Conservation (phyloP, 306 rosid species). For the Cicer bijugum region DNA sequence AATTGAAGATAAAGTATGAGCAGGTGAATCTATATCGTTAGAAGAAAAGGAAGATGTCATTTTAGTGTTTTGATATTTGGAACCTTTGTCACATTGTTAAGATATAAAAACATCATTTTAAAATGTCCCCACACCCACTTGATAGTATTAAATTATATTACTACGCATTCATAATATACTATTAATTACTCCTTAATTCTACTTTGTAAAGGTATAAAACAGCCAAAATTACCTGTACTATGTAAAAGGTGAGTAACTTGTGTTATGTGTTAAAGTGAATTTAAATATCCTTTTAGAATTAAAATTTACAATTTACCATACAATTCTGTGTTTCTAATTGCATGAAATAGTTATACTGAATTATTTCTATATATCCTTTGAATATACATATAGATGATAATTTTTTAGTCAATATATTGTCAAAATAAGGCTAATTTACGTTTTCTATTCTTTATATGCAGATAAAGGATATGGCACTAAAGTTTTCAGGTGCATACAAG, state of each 20-base stretch:
- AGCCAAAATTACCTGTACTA: slow-evolving; percentile 3
- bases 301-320: too few relatives aligned
- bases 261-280: too few relatives aligned
- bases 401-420: neutral
- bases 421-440: neutral
- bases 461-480: slow-evolving; percentile 92
- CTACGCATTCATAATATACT: neutral
- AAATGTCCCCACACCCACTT: slow-evolving; percentile 27
- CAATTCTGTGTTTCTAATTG: too few relatives aligned
- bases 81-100: slow-evolving; percentile 15
- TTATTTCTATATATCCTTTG: too few relatives aligned
- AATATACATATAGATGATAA: neutral
- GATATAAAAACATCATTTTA: slow-evolving; percentile 34
- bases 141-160: neutral
- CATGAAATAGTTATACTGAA: too few relatives aligned
- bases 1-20: slow-evolving; percentile 33
- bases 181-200: slow-evolving; percentile 23
- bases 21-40: slow-evolving; percentile 28
- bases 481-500: slow-evolving; percentile 78
- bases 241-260: neutral
- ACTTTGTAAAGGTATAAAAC: slow-evolving; percentile 26
- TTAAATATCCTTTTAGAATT: too few relatives aligned
- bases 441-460: slow-evolving; percentile 44
- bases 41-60: slow-evolving; percentile 34
- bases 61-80: slow-evolving; percentile 37